phyloP scores from a whole-genome alignment of 257 asterid species.

The Penstemon davidsonii region DNA sequence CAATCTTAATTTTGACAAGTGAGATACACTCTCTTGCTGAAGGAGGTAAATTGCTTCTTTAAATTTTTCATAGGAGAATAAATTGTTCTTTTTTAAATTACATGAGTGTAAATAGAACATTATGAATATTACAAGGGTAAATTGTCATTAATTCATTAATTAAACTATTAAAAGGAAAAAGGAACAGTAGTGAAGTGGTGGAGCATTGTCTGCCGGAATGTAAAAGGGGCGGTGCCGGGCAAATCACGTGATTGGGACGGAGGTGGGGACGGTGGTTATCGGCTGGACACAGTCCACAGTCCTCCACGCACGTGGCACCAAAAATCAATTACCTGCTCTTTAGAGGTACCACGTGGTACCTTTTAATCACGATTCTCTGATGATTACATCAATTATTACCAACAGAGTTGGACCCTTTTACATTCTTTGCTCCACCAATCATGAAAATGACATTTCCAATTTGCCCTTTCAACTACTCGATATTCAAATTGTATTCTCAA shows the following conservation, averaged over 20 bases:
- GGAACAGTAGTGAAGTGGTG: neutral
- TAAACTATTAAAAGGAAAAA: neutral
- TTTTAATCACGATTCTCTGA: conserved; percentile 52
- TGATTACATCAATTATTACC: conserved; percentile 33
- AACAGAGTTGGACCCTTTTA: neutral
- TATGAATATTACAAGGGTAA: too few relatives aligned
- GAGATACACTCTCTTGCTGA: too few relatives aligned
- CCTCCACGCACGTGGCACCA: conserved; percentile 49
- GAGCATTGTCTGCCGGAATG: too few relatives aligned
- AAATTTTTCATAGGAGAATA: too few relatives aligned
- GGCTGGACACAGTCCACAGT: conserved; percentile 26
- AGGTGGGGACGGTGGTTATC: conserved; percentile 30
- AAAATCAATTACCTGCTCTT: conserved; percentile 25
- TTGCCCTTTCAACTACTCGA: neutral
- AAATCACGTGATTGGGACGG: conserved; percentile 60
- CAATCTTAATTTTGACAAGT: too few relatives aligned
- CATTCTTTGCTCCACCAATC: conserved; percentile 16
- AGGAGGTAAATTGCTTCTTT: too few relatives aligned
- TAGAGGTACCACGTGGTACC: conserved; percentile 47
- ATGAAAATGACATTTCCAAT: neutral
- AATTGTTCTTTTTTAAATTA: too few relatives aligned
- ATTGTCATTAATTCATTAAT: too few relatives aligned
- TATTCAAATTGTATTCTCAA: too few relatives aligned
- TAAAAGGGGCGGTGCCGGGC: conserved; percentile 74
- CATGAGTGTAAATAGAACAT: too few relatives aligned